A percentile compares a stretch with the other conserved stretches of the same genome.
Evolutionary conservation across 345 rosid genomes (phyloP).

Genomic region (Gossypium anomalum): DNA sequence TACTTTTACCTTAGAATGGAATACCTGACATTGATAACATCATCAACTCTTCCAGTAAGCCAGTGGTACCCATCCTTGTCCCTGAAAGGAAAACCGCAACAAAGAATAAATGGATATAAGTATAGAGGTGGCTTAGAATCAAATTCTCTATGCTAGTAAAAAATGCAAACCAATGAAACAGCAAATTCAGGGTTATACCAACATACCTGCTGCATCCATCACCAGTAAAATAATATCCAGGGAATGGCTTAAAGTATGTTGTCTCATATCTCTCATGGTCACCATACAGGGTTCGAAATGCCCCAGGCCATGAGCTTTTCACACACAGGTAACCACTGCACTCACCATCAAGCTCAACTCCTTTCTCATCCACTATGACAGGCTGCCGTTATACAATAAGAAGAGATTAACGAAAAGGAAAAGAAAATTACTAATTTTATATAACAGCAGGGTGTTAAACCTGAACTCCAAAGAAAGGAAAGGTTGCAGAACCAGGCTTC

Average conservation of each 20-base stretch:
- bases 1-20: too few species aligned
- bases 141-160: background rate
- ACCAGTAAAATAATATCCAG: conserved; percentile 92
- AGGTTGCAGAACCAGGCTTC: conserved; percentile 99
- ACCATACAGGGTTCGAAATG: conserved; percentile 93
- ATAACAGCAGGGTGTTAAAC: conserved; percentile 31
- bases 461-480: conserved; percentile 99
- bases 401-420: conserved; percentile 12
- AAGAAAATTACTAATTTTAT: background rate
- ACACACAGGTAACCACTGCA: conserved; percentile 93
- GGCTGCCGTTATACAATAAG: conserved; percentile 44
- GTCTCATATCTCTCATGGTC: conserved; percentile 99
- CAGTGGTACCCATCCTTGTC: conserved; percentile 95
- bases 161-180: background rate
- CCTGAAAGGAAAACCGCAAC: conserved; percentile 39
- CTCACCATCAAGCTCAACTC: conserved; percentile 86
- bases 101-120: conserved; percentile 6
- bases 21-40: conserved; percentile 97
- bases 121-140: background rate
- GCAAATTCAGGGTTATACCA: background rate
- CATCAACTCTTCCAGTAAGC: conserved; percentile 99
- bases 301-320: conserved; percentile 95
- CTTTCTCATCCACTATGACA: conserved; percentile 93
- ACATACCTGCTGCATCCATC: conserved; percentile 92
- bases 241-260: conserved; percentile 90